Percentiles rank a stretch among this genome's conserved stretches.
Conservation (phyloP, 331 rosid genomes). For the Saraca asoca region DNA sequence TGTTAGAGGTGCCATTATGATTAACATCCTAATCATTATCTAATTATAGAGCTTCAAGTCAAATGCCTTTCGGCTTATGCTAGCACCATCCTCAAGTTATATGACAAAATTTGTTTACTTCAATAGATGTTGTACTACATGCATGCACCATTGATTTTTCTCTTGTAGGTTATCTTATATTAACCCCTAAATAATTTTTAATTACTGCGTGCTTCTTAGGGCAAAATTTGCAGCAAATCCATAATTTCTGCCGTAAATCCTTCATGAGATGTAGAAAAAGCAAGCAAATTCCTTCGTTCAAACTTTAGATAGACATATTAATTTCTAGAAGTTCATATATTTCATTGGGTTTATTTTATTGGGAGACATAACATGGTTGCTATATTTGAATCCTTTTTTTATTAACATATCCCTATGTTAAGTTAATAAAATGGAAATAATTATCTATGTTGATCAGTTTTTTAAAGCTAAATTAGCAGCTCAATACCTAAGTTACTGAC, state of each 20-base stretch:
- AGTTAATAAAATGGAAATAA: no score
- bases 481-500: no score
- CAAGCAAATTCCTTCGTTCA: neutral
- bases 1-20: slow-evolving; percentile 41
- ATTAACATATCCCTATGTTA: no score
- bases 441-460: no score
- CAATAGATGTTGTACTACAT: neutral
- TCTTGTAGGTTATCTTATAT: no score
- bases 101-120: neutral
- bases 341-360: slow-evolving; percentile 1
- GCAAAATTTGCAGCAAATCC: neutral
- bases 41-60: slow-evolving; percentile 33
- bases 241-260: neutral
- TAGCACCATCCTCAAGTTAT: slow-evolving; percentile 4
- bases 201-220: neutral
- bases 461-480: no score
- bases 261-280: neutral
- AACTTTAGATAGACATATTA: neutral
- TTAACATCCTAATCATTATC: slow-evolving; percentile 28
- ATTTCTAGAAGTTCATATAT: neutral
- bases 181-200: neutral
- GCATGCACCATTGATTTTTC: neutral
- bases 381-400: no score
- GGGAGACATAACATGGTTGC: no score
- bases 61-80: slow-evolving; percentile 25